Evolutionary conservation across 805 yeast species (phyloP).

Genomic region (Ogataea trehaloabstinens): DNA sequence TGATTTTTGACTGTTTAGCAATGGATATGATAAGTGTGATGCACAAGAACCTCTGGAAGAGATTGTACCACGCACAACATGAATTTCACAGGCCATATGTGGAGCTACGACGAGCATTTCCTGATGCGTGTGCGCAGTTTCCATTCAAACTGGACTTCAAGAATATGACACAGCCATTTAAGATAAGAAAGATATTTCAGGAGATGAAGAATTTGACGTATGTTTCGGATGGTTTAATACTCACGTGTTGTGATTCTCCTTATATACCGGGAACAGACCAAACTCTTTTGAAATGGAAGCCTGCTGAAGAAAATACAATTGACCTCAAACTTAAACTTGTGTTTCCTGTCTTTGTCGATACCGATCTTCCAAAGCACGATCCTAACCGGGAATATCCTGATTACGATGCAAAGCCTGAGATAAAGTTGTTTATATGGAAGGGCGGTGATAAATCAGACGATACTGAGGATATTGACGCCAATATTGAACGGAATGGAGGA

Average conservation of each 20-base stretch:
- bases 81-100: constrained; percentile 80
- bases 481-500: constrained; percentile 31
- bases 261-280: constrained; percentile 88
- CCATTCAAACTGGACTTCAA: constrained; percentile 88
- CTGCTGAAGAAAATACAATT: constrained; percentile 90
- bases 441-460: constrained; percentile 43
- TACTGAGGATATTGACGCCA: constrained; percentile 37
- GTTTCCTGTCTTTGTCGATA: constrained; percentile 59
- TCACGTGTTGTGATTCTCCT: constrained; percentile 87
- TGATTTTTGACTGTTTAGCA: constrained; percentile 90
- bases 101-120: constrained; percentile 62
- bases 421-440: constrained; percentile 73
- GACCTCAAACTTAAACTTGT: constrained; percentile 74
- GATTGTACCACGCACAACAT: constrained; percentile 84
- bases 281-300: constrained; percentile 91
- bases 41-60: constrained; percentile 68
- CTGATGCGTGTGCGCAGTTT: constrained; percentile 70
- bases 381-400: constrained; percentile 71
- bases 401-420: constrained; percentile 75
- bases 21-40: constrained; percentile 72
- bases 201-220: constrained; percentile 75
- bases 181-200: constrained; percentile 70
- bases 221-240: constrained; percentile 89
- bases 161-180: constrained; percentile 81
- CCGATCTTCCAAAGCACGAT: constrained; percentile 62